Base-by-base conservation (phyloP, 345 rosid species). In the Ailanthus altissimus region DNA sequence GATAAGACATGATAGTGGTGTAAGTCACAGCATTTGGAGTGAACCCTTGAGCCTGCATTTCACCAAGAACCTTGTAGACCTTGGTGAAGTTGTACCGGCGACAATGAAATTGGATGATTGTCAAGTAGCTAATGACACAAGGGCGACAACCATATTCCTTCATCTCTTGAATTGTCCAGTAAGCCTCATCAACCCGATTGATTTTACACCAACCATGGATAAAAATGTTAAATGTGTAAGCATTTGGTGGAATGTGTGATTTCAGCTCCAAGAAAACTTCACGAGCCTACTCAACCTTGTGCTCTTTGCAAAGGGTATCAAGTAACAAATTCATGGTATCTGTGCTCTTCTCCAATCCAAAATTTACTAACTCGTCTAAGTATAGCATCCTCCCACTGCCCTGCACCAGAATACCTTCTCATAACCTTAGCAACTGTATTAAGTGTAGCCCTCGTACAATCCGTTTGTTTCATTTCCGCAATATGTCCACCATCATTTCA, bases 121-220 rank as follows among this genome's bases (percentile, higher is more conserved):
- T 89, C 0, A 97, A 91, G 81, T 91, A 94, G 70, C 97, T 91
- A 66, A 93, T 88, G 23, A 89, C 93, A 80, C 90, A 89, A 50
- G 94, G 97, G 18, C 49, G 83, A 60, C 57, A 80, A 0, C 94
- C 98, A 45, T 88, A 75, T 1, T 97, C 98, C 80, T 82, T 94
- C 98, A 94, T 94, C 80, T 94, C 97, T 59, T 91, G 94, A 43
- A 94, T 80, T 7, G 97, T 89, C 97, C 98, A 94, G 4, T 81
- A 85, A 58, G 97, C 98, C 79, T 93, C 97, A 45, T 91, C 95
- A 5, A 89, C 90, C 47, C 89, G 83, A 50, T 88, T 88, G n/a
- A 83, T 74, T 83, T 88, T 87, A 80, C 97, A 93, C 98, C 98
- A 94, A 61, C 98, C 97, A 46, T 91, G 89, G 62, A 94, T 90